Evolutionary conservation across 306 rosid species (phyloP).

Genomic region (Pterocarpus santalinus): DNA sequence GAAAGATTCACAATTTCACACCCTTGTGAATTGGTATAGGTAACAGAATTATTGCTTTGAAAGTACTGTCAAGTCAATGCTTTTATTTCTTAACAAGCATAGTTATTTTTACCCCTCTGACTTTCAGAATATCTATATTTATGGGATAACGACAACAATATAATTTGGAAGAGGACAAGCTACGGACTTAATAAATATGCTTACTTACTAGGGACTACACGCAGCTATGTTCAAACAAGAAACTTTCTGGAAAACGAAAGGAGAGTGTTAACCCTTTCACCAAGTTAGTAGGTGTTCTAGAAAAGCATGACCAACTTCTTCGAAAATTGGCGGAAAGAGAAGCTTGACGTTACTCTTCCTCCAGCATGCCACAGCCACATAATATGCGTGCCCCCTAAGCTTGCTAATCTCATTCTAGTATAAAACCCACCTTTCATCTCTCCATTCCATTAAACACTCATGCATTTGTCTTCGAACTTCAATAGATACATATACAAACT

Average conservation of each 20-base stretch:
- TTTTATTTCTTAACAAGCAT: background rate
- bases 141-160: background rate
- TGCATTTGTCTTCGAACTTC: constrained; percentile 19
- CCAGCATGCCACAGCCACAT: constrained; percentile 43
- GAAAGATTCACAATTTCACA: background rate
- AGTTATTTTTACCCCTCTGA: too few relatives aligned
- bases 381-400: constrained; percentile 63
- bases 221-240: background rate
- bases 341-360: constrained; percentile 57
- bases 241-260: constrained; percentile 17
- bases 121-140: background rate
- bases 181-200: background rate
- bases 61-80: background rate
- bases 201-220: background rate
- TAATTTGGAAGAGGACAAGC: constrained; percentile 3
- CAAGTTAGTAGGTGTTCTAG: constrained; percentile 3
- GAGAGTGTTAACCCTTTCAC: constrained; percentile 30
- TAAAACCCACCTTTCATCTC: constrained; percentile 23
- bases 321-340: constrained; percentile 45
- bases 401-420: constrained; percentile 32
- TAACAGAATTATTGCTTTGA: background rate
- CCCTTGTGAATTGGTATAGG: background rate
- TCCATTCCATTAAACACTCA: constrained; percentile 12
- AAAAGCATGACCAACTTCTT: constrained; percentile 48
- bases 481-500: background rate